phyloP scores from a whole-genome alignment of 1,139 yeast species.

The Hemisphaericaspora xylofermentans region DNA sequence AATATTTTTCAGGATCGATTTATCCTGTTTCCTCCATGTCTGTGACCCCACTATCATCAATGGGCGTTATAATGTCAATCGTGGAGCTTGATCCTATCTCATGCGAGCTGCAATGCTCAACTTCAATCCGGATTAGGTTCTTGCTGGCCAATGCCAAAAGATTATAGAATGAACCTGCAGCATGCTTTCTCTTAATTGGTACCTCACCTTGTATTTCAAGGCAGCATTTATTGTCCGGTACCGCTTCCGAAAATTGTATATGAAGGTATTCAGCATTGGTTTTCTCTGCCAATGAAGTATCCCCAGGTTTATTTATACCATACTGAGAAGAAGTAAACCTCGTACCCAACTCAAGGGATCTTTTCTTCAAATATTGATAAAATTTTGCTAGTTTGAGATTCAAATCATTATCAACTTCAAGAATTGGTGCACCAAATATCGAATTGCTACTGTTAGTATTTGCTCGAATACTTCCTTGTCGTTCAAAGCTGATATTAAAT shows the following conservation, averaged over 20 bases:
- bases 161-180: constrained; percentile 41
- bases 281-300: constrained; percentile 6
- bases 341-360: constrained; percentile 4
- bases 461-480: background rate
- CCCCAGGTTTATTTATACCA: constrained; percentile 1
- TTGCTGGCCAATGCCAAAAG: constrained; percentile 37
- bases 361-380: constrained; percentile 7
- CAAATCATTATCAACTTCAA: constrained; percentile 1
- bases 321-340: constrained; percentile 2
- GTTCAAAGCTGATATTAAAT: constrained; percentile 8
- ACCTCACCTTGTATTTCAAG: constrained; percentile 13
- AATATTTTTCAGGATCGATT: background rate
- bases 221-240: constrained; percentile 16
- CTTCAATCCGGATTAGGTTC: constrained; percentile 7
- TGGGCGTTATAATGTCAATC: constrained; percentile 7
- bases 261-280: constrained; percentile 4
- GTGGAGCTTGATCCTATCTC: constrained; percentile 1
- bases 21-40: constrained; percentile 12
- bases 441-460: background rate
- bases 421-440: background rate
- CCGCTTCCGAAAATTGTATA: constrained; percentile 17
- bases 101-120: background rate
- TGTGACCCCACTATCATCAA: constrained; percentile 7
- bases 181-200: constrained; percentile 23
- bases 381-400: constrained; percentile 7